Evolutionary conservation across 1,139 yeast genomes (phyloP), one percentile per base, ranked within the genome.

Genomic region (Ogataea hybrid): DNA sequence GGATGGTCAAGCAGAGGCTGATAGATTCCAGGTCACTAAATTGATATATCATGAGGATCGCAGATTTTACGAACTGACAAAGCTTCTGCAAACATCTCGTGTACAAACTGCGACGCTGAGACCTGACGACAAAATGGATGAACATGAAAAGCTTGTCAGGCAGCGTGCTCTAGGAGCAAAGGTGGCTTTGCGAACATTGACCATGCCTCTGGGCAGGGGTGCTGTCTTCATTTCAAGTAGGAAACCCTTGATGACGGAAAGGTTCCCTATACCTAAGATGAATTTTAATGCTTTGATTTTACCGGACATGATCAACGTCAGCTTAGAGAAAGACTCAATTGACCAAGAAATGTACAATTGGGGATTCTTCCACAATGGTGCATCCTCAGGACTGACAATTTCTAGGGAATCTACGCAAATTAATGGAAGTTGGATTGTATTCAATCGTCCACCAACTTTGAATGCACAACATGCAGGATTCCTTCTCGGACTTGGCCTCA

Each of bases 311-410:
- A 79, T 81, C 64, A 84, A 81, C 21, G 77, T 87, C 1, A 70
- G 81, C 1, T 63, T 81, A 4, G 81, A 82, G 4, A 77, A 74
- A 44, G 79, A 76, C 2, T 58, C 75, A 0, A 61, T 86, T 9
- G 71, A 77, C 12, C 68, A 71, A 4, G 73, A 69, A 14, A 64
- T 74, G 4, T 59, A 77, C 17, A 79, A 81, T 35, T 90, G 97
- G 97, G 96, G 96, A 0, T 77, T 79, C 48, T 94, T 92, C 59
- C 97, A 92, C 55, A 86, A 86, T 54, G 99, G 99, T 10, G 95
- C 82, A 0, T 81, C 96, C 2, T 77, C 94, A 1, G 98, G 97
- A 0, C 65, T 94, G 39, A 81, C 86, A 42, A 79, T 90, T 6
- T 80, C 90, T 3, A 73, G 72, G 46, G 78, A 76, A 31, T 79